A percentile compares a stretch with the other conserved stretches of the same genome.
Conservation (phyloP, 2,329 filamentous ascomycete genomes). For the Trichoderma cornu-damae region DNA sequence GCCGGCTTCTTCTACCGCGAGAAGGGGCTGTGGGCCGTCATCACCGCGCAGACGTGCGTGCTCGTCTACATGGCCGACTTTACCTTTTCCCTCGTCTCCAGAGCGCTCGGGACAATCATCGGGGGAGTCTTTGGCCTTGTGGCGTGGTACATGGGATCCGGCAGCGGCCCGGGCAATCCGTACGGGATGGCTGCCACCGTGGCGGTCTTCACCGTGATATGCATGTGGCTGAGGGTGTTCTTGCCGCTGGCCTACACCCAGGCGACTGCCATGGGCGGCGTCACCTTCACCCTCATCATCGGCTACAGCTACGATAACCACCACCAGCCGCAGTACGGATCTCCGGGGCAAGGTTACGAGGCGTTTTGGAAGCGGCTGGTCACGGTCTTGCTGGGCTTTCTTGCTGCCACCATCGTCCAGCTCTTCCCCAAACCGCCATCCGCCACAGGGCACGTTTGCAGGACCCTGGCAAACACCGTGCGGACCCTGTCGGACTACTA, state of each 20-base stretch:
- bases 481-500: constrained; percentile 45
- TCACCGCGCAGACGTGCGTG: constrained; percentile 46
- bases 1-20: constrained; percentile 49
- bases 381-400: constrained; percentile 42
- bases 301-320: constrained; percentile 44
- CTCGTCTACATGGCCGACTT: constrained; percentile 49
- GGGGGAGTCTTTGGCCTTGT: constrained; percentile 44
- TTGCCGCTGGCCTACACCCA: constrained; percentile 28
- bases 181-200: constrained; percentile 46
- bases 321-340: constrained; percentile 40
- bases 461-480: constrained; percentile 41
- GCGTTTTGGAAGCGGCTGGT: constrained; percentile 45
- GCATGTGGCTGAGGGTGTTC: constrained; percentile 36
- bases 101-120: constrained; percentile 40
- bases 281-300: constrained; percentile 41
- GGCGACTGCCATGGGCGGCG: constrained; percentile 31
- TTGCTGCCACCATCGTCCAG: constrained; percentile 41
- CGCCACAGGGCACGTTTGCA: constrained; percentile 40
- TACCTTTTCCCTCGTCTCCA: constrained; percentile 39
- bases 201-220: constrained; percentile 33
- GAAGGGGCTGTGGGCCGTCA: constrained; percentile 48
- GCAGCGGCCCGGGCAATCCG: constrained; percentile 42
- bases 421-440: constrained; percentile 45
- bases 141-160: constrained; percentile 49
- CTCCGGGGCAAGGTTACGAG: constrained; percentile 42